Percentiles rank a stretch among this genome's conserved stretches.
These are phyloP conservation scores for Aspergillus unguis DNA, from an alignment of 2,329 filamentous ascomycete species.

Conservation along the genomic window DNA sequence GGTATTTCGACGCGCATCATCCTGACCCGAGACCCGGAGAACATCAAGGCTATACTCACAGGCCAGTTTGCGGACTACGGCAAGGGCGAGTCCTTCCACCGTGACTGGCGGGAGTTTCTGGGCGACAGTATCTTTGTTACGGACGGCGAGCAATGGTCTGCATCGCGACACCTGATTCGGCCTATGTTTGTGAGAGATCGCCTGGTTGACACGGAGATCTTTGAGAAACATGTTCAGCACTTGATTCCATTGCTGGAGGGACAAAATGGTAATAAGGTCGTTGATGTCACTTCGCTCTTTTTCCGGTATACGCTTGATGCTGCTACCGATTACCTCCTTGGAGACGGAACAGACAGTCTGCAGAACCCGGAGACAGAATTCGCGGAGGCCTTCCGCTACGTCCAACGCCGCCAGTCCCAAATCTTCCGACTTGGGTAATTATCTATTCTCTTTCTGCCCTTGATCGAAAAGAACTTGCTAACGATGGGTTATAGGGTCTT, in stretches of 20 bases:
- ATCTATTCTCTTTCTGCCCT: background rate
- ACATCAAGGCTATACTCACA: constrained; percentile 86
- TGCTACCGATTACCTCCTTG: constrained; percentile 81
- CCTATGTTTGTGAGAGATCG: constrained; percentile 86
- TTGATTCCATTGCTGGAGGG: constrained; percentile 66
- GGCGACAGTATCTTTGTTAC: constrained; percentile 84
- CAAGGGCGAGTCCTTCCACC: constrained; percentile 70
- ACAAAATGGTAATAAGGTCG: constrained; percentile 41
- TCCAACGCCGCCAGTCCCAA: constrained; percentile 70
- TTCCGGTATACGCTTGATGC: constrained; percentile 81
- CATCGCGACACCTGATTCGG: constrained; percentile 75
- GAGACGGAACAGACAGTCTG: constrained; percentile 64
- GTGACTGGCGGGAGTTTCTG: constrained; percentile 73
- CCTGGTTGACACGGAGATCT: constrained; percentile 76
- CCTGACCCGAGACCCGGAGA: constrained; percentile 79
- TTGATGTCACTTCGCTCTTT: constrained; percentile 74
- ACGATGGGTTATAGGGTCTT: constrained; percentile 43
- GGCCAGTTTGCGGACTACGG: constrained; percentile 83
- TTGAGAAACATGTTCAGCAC: constrained; percentile 74
- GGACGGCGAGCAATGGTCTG: constrained; percentile 75
- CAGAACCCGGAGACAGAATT: constrained; percentile 65
- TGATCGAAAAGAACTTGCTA: too few relatives aligned
- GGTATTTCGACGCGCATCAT: constrained; percentile 53
- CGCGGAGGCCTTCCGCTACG: constrained; percentile 75
- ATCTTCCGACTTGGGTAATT: constrained; percentile 60